Evolutionary conservation across 768 basidiomycete species (phyloP), one percentile per base, ranked within the genome.

Genomic region (Fibroporia radiculosa): DNA sequence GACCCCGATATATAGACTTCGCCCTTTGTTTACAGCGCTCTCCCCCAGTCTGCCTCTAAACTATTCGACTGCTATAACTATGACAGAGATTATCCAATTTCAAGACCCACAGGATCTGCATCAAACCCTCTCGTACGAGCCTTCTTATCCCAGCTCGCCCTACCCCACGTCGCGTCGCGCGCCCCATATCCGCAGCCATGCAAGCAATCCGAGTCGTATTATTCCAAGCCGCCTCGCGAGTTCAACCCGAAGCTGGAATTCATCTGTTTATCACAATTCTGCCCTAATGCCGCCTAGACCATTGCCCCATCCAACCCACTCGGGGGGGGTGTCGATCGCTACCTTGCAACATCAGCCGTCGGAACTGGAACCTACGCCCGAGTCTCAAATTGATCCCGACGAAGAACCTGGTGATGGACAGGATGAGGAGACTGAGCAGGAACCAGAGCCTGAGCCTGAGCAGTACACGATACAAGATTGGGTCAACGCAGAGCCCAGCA

Each of bases 41-140:
- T n/a, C n/a, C n/a, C n/a, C n/a, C n/a, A n/a, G n/a, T n/a, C n/a
- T n/a, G n/a, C n/a, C n/a, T n/a, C n/a, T n/a, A n/a, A n/a, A n/a
- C n/a, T n/a, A n/a, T 35, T 39, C 45, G 36, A 40, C 43, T 31
- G 38, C 46, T 45, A 48, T 38, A 43, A 10, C 50, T 48, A 35
- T 39, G 38, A 24, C 44, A 45, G 1, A 44, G 42, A 22, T 25
- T 11, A 19, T 42, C 35, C 40, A 44, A 42, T 2, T 50, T 40
- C 20, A 43, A 39, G 23, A 35, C 45, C 3, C 3, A 32, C 33
- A 1, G 48, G 25, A 48, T n/a, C 48, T 48, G 29, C 45, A 41
- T 13, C 45, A 41, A 40, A 16, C 39, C 18, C 12, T 40, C 39
- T 6, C 36, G 31, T n/a, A 32, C 20, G 41, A 10, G 31, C 42